Conservation (phyloP, 768 basidiomycete genomes). For the Neoboletus brunneissimus region DNA sequence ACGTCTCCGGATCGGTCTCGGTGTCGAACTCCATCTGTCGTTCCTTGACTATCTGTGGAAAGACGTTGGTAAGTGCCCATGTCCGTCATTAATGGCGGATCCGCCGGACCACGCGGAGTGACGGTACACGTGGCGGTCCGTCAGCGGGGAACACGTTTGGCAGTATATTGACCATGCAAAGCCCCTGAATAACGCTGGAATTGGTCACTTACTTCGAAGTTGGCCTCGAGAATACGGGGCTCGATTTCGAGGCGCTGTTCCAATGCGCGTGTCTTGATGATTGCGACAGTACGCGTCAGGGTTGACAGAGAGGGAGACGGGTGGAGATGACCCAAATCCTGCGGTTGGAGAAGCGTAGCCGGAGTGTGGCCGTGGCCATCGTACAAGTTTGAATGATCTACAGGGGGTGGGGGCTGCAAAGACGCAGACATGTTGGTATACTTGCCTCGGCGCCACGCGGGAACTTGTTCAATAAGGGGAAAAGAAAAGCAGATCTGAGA, state of each 20-base stretch:
- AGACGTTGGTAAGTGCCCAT: constrained; percentile 14
- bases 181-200: constrained; percentile 7
- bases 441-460: constrained; percentile 4
- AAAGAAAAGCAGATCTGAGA: constrained; percentile 3
- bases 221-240: constrained; percentile 71
- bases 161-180: background rate
- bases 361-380: constrained; percentile 7
- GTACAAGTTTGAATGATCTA: constrained; percentile 18
- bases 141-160: constrained; percentile 1
- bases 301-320: constrained; percentile 10
- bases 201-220: constrained; percentile 63
- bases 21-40: constrained; percentile 86
- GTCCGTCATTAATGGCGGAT: constrained; percentile 15
- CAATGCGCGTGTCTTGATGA: constrained; percentile 80
- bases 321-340: constrained; percentile 3
- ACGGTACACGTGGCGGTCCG: constrained; percentile 8
- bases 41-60: constrained; percentile 74
- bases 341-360: background rate
- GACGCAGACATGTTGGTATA: constrained; percentile 21
- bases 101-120: constrained; percentile 6
- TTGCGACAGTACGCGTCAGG: constrained; percentile 68
- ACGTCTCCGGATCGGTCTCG: constrained; percentile 75
- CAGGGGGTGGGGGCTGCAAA: constrained; percentile 12
- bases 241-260: constrained; percentile 77
- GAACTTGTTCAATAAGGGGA: background rate